Base-by-base conservation (phyloP, 2,329 filamentous ascomycete genomes). In the Paecilomyces fulvus region DNA sequence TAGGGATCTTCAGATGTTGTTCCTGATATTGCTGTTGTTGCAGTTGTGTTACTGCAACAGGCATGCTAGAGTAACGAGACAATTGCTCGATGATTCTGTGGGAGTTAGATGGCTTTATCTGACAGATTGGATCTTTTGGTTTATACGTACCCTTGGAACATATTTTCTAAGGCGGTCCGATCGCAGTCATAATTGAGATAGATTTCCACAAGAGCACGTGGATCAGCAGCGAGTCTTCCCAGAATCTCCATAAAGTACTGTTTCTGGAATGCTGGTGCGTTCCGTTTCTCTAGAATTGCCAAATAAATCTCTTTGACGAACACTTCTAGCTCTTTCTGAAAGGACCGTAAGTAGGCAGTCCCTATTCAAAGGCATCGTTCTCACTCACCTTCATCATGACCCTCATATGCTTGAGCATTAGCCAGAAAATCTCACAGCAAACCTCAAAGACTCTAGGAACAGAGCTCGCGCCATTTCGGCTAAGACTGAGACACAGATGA, bases 171-270 rank as follows among this genome's bases (percentile, higher is more conserved):
- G 9, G 85, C 85, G 46, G 90, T 91, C 58, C 92, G 83, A 67
- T 97, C 95, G 74, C 94, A 99, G 70, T 99, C 94, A 68, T 99
- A 99, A 73, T 99, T 99, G 60, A 99, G 82, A 72, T 99, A 99
- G 12, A 92, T 87, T 73, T 99, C 94, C 14, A 99, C 94, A 52
- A 99, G 73, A 0, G 90, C 92, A 62, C 90, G 83, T 1, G 92
- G 90, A 69, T 99, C 94, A 14, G 84, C 85, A 58, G 88, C 92
- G 51, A 99, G 79, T 57, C 92, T 83, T 64, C 90, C 88, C 54
- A 99, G 80, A 25, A 99, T 84, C 58, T 85, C 86, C 71, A 99
- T 83, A 63, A 97, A 94, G 68, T 92, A 91, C 55, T 94, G 83
- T 73, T 97, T 99, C 69, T 99, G 94, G 58, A 91, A 91, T 9